Percentiles rank a stretch among this genome's conserved stretches.
phyloP scores from a whole-genome alignment of 768 basidiomycete species.

The Cystobasidium ongulense region DNA sequence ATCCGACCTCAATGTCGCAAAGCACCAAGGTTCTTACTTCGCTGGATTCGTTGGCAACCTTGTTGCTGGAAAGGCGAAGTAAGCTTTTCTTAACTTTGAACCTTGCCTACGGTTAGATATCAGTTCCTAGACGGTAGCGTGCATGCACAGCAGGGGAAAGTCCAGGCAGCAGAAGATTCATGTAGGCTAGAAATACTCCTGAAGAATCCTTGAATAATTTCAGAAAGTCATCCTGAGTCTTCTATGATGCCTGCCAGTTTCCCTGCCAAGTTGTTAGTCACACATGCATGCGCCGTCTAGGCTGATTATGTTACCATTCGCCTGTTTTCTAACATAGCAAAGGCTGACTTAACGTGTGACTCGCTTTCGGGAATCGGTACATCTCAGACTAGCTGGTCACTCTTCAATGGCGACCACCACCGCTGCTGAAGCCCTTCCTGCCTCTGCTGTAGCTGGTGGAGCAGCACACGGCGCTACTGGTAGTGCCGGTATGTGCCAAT shows the following conservation, averaged over 20 bases:
- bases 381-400: background rate
- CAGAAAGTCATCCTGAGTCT: too few relatives aligned
- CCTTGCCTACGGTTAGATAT: background rate
- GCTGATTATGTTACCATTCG: too few relatives aligned
- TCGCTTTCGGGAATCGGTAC: background rate
- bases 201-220: too few relatives aligned
- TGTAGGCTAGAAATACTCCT: too few relatives aligned
- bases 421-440: constrained; percentile 2
- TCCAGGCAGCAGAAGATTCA: background rate
- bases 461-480: background rate
- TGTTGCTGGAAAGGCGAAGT: constrained; percentile 28
- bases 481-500: background rate
- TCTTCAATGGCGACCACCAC: background rate
- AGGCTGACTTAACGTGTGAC: background rate
- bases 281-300: too few relatives aligned
- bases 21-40: constrained; percentile 32
- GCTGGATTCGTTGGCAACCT: constrained; percentile 15
- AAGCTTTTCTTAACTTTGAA: background rate
- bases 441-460: background rate
- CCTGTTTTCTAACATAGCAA: too few relatives aligned
- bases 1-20: constrained; percentile 28
- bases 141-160: background rate
- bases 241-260: too few relatives aligned
- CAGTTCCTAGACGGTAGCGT: background rate
- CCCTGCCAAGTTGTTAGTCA: too few relatives aligned